Percentiles rank a stretch among this genome's conserved stretches.
phyloP scores from a whole-genome alignment of 331 rosid species.

The Pyracantha coccinea region DNA sequence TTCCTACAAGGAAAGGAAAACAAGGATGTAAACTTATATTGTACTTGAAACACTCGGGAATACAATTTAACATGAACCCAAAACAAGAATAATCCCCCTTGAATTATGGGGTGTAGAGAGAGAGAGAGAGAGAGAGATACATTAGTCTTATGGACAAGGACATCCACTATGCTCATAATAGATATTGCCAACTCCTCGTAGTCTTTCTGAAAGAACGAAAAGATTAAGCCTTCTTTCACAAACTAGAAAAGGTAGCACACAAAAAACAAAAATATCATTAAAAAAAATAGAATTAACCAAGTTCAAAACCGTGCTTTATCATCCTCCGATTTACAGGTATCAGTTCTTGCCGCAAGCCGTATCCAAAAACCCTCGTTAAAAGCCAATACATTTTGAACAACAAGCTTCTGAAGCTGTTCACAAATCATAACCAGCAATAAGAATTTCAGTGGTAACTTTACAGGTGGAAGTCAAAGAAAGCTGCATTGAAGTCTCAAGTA shows the following conservation, averaged over 20 bases:
- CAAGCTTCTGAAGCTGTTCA: conserved; percentile 79
- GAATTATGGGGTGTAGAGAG: neutral
- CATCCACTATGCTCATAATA: conserved; percentile 72
- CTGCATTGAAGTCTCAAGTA: neutral
- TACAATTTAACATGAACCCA: neutral
- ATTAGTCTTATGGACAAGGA: conserved; percentile 73
- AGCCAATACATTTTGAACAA: conserved; percentile 76
- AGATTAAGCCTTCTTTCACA: conserved; percentile 8
- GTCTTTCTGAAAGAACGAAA: conserved; percentile 58
- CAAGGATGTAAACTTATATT: neutral
- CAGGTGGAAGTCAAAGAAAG: conserved; percentile 1
- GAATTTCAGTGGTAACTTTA: neutral
- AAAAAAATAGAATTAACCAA: conserved; percentile 6
- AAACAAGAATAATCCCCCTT: neutral
- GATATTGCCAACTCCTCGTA: conserved; percentile 84
- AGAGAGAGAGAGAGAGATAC: conserved; percentile 25
- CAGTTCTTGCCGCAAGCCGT: conserved; percentile 82
- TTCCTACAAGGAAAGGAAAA: conserved; percentile 42
- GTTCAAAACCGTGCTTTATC: conserved; percentile 66
- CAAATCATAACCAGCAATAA: conserved; percentile 16
- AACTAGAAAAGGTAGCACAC: conserved; percentile 4
- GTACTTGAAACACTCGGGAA: conserved; percentile 1
- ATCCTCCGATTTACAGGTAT: conserved; percentile 89
- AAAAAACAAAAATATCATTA: conserved; percentile 1
- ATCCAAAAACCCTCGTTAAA: conserved; percentile 83